Percentiles rank a stretch among this genome's conserved stretches.
These are phyloP conservation scores for Aspergillus jensenii DNA, from an alignment of 2,329 filamentous ascomycete species.

Conservation along the genomic window DNA sequence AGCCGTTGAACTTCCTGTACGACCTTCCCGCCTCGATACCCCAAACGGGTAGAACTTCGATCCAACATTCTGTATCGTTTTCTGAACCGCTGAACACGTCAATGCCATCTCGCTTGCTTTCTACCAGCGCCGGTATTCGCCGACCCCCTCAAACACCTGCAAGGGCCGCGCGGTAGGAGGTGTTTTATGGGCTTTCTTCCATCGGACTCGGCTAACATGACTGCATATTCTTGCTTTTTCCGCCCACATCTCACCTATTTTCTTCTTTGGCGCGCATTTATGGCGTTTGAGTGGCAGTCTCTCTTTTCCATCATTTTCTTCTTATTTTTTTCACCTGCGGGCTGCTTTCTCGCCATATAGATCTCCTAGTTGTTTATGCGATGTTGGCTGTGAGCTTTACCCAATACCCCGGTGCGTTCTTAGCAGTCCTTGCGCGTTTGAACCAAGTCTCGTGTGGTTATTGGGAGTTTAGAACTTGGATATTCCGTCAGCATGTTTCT, in stretches of 20 bases:
- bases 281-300: slow-evolving; percentile 23
- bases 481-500: neutral
- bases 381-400: slow-evolving; percentile 3
- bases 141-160: slow-evolving; percentile 24
- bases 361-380: slow-evolving; percentile 9
- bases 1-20: slow-evolving; percentile 33
- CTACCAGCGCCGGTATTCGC: slow-evolving; percentile 22
- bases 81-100: slow-evolving; percentile 25
- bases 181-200: neutral
- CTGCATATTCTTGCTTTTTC: slow-evolving; percentile 1
- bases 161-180: slow-evolving; percentile 26
- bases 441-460: neutral
- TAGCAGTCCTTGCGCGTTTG: slow-evolving; percentile 6
- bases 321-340: slow-evolving; percentile 1
- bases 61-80: slow-evolving; percentile 18
- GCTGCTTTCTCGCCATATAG: slow-evolving; percentile 11
- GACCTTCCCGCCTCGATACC: slow-evolving; percentile 23
- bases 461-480: neutral
- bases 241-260: slow-evolving; percentile 13
- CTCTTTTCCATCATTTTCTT: slow-evolving; percentile 1
- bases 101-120: slow-evolving; percentile 21
- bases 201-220: neutral
- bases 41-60: slow-evolving; percentile 17
- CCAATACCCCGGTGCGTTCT: slow-evolving; percentile 18
- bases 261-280: slow-evolving; percentile 19